A percentile compares a stretch with the other conserved stretches of the same genome.
Evolutionary conservation across 805 yeast genomes (phyloP).

Genomic region (Candida gorgasii): DNA sequence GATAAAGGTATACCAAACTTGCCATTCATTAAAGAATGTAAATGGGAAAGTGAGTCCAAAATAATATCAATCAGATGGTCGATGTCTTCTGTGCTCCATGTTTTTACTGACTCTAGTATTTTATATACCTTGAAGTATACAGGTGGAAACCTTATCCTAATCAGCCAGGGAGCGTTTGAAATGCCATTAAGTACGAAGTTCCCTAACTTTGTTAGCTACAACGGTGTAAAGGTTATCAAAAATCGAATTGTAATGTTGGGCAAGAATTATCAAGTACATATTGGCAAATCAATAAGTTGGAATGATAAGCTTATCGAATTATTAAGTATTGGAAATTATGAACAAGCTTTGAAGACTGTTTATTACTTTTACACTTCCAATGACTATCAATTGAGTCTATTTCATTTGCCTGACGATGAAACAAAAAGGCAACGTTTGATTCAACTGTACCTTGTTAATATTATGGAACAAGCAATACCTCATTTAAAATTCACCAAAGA

Average conservation of each 20-base stretch:
- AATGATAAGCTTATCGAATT: conserved; percentile 57
- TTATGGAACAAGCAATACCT: conserved; percentile 54
- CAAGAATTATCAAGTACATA: conserved; percentile 29
- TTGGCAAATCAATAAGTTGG: conserved; percentile 70
- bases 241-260: conserved; percentile 9
- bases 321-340: conserved; percentile 50
- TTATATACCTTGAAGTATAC: conserved; percentile 3
- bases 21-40: conserved; percentile 15
- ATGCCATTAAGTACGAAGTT: neutral
- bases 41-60: conserved; percentile 13
- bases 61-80: conserved; percentile 62
- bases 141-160: neutral
- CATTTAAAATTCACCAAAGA: conserved; percentile 30
- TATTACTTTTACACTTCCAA: conserved; percentile 52
- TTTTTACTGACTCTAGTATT: conserved; percentile 9
- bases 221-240: conserved; percentile 12
- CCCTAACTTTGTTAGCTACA: neutral
- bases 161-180: neutral
- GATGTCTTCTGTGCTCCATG: conserved; percentile 27
- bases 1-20: conserved; percentile 32
- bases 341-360: conserved; percentile 58
- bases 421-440: conserved; percentile 49
- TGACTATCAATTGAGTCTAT: conserved; percentile 46
- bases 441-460: conserved; percentile 52
- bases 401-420: conserved; percentile 56